Conservation (phyloP, 163 green algal genomes). For the Trebouxia gelatinosa region DNA sequence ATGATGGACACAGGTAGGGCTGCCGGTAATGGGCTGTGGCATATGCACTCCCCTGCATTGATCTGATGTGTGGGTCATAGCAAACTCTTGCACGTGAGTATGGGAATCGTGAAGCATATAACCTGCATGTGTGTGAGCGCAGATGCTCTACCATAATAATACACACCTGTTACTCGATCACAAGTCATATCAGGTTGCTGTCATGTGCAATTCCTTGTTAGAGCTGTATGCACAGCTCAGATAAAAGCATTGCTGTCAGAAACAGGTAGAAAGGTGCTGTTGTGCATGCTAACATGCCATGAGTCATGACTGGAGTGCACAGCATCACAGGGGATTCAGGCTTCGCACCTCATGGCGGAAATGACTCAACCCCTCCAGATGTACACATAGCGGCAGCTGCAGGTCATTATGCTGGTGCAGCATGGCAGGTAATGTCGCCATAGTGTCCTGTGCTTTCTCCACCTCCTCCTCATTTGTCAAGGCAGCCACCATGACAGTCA, state of each 20-base stretch:
- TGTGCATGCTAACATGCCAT: not conserved
- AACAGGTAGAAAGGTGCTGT: no score
- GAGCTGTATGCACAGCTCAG: not conserved
- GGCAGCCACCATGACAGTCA: conserved; percentile 18
- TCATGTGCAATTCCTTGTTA: not conserved
- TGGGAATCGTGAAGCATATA: not conserved
- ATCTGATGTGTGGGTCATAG: no score
- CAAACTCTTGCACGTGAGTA: not conserved
- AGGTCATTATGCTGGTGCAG: not conserved
- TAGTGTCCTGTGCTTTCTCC: not conserved
- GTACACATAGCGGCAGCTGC: not conserved
- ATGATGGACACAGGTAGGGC: not conserved
- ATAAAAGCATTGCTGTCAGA: not conserved
- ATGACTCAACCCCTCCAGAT: not conserved
- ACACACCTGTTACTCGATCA: not conserved
- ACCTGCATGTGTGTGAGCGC: not conserved
- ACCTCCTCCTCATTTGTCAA: not conserved
- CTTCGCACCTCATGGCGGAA: conserved; percentile 7
- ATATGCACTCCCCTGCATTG: no score
- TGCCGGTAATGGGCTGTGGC: not conserved
- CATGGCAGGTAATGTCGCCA: not conserved
- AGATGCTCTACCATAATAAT: not conserved
- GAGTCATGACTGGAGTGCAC: not conserved
- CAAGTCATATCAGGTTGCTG: not conserved
- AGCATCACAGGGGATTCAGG: not conserved